These are phyloP conservation scores for Bretschneidera sinensis DNA, from an alignment of 345 rosid genomes.

Conservation along the genomic window DNA sequence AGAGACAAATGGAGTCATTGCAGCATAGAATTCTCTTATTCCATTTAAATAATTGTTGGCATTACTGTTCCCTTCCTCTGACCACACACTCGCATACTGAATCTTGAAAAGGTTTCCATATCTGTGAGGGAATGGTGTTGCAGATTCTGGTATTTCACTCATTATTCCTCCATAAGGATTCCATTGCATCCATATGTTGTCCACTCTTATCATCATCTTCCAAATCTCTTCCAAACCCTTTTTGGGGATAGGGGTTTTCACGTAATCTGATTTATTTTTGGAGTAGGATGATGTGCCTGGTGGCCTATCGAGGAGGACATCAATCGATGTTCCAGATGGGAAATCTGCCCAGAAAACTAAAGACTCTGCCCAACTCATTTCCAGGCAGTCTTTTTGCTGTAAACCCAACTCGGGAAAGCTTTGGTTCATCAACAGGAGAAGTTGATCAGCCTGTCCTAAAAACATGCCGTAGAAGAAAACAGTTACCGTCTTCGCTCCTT, in stretches of 20 bases:
- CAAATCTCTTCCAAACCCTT: too few relatives aligned
- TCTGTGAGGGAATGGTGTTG: constrained; percentile 59
- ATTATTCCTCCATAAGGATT: constrained; percentile 77
- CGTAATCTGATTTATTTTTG: constrained; percentile 8
- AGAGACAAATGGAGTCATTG: constrained; percentile 22
- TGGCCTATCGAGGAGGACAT: neutral
- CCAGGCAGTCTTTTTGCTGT: constrained; percentile 1
- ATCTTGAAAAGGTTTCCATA: constrained; percentile 44
- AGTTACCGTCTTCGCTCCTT: neutral
- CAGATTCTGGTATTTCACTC: too few relatives aligned
- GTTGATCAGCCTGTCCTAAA: neutral
- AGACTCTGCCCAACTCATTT: too few relatives aligned
- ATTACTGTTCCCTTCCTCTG: too few relatives aligned
- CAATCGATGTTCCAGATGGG: neutral
- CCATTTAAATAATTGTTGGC: constrained; percentile 24
- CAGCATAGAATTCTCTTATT: neutral
- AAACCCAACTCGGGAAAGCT: constrained; percentile 8
- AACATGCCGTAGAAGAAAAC: neutral
- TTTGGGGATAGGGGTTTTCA: too few relatives aligned
- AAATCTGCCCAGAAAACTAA: neutral
- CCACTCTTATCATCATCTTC: constrained; percentile 46
- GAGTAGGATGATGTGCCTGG: neutral
- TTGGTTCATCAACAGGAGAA: neutral
- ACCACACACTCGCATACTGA: too few relatives aligned
- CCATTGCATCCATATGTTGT: constrained; percentile 47